phyloP scores from a whole-genome alignment of 2,329 filamentous ascomycete genomes.

The Aspergillus pseudoviridinutans region DNA sequence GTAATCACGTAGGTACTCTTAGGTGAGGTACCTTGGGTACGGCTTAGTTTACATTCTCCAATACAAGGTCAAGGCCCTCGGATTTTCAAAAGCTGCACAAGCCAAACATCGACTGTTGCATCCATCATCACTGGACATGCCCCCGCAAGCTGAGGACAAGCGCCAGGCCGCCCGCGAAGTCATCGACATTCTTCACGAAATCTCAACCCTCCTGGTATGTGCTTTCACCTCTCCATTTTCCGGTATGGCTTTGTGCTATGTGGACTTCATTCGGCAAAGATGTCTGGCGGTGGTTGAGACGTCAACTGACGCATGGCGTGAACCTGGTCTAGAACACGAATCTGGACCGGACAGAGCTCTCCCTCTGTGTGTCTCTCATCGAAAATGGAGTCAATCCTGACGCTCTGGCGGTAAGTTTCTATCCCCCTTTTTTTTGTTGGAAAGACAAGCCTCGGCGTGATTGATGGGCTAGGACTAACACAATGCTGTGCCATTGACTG shows the following conservation, averaged over 20 bases:
- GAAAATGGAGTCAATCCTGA: conserved; percentile 97
- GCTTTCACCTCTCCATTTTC: neutral
- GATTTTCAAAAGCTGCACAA: neutral
- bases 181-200: conserved; percentile 50
- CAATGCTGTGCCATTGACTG: conserved; percentile 4
- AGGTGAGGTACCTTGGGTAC: neutral
- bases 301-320: neutral
- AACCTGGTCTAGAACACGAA: conserved; percentile 72
- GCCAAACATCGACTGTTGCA: neutral
- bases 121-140: conserved; percentile 28
- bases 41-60: neutral
- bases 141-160: conserved; percentile 43
- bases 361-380: conserved; percentile 92
- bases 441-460: neutral
- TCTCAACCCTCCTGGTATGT: conserved; percentile 45
- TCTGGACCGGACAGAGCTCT: conserved; percentile 83
- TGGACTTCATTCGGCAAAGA: neutral
- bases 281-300: neutral
- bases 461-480: conserved; percentile 1
- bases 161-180: conserved; percentile 49
- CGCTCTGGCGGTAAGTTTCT: conserved; percentile 73
- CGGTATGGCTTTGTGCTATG: conserved; percentile 2
- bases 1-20: no score
- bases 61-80: neutral
- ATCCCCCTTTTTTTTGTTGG: neutral